Conservation (phyloP, 164 flowering plant species). For the Magnolia sinica region DNA sequence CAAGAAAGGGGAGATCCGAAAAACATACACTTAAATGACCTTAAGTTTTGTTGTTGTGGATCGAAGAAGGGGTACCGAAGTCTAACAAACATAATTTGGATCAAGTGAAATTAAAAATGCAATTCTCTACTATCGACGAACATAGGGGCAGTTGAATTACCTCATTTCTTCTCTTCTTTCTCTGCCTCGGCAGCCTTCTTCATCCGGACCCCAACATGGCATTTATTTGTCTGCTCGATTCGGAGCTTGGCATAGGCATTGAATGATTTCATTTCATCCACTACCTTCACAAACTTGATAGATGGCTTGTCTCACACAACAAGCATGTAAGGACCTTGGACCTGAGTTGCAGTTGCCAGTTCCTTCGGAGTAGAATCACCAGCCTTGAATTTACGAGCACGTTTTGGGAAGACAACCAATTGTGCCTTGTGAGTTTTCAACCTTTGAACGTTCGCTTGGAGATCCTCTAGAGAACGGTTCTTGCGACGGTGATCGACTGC, state of each 20-base stretch:
- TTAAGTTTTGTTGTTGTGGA: too few relatives aligned
- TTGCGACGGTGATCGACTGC: conserved; percentile 73
- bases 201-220: conserved; percentile 42
- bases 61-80: too few relatives aligned
- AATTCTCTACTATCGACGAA: too few relatives aligned
- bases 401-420: conserved; percentile 80
- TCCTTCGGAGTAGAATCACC: conserved; percentile 47
- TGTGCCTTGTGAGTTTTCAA: conserved; percentile 83
- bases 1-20: too few relatives aligned
- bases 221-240: conserved; percentile 38
- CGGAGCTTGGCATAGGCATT: conserved; percentile 54
- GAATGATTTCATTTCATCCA: conserved; percentile 48
- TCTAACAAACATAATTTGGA: too few relatives aligned
- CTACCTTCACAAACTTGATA: conserved; percentile 46
- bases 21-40: too few relatives aligned
- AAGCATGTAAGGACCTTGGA: conserved; percentile 41
- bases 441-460: conserved; percentile 71
- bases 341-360: conserved; percentile 44
- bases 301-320: conserved; percentile 40
- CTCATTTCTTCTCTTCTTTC: conserved; percentile 59
- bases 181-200: conserved; percentile 68
- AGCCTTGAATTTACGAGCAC: conserved; percentile 49
- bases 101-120: too few relatives aligned
- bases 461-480: conserved; percentile 68
- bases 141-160: background rate